Evolutionary conservation across 306 rosid genomes (phyloP), one percentile per base, ranked within the genome.

Genomic region (Cucurbita ficifolia): DNA sequence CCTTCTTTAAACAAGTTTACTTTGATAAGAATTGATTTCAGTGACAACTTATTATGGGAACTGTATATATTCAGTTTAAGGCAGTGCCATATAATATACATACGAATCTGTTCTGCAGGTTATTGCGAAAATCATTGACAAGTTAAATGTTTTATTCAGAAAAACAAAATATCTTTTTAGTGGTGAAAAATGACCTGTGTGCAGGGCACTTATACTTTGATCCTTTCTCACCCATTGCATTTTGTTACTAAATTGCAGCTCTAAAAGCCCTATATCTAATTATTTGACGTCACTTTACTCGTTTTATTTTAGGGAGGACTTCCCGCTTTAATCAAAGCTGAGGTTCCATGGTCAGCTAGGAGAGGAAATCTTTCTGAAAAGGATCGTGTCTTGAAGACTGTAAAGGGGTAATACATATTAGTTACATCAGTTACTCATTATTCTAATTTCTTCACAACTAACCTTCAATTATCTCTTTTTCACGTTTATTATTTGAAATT

Each of bases 281-380:
- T 43, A 74, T 14, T 58, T 55, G 4, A 29, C n/a, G 48, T 54
- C 18, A 42, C 19, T 51, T 50, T 36, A 51, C 24, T 51, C 22
- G 42, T 51, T 73, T 75, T 69, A 24, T 85, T 72, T 74, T 83
- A 91, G 97, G 96, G 89, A 68, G 96, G 92, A 74, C 83, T 96
- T 68, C 80, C 89, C n/a, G 79, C 89, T 54, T 80, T 95, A 62
- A 83, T 86, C 77, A 95, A 91, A 83, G 99, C 97, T 45, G 96
- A 88, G 70, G 90, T 88, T 70, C 99, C 97, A 56, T 95, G 99
- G 99, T 95, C 99, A 60, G 91, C 87, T 51, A 88, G 91, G 82
- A 95, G 83, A 81, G 99, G 83, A 76, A 85, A 36, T 68, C 87
- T 89, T 50, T 89, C 99, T 77, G 99, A 95, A 0, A 89, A 87